Evolutionary conservation across 2,329 filamentous ascomycete genomes (phyloP).

Genomic region (Chrysoporthe cubensis): DNA sequence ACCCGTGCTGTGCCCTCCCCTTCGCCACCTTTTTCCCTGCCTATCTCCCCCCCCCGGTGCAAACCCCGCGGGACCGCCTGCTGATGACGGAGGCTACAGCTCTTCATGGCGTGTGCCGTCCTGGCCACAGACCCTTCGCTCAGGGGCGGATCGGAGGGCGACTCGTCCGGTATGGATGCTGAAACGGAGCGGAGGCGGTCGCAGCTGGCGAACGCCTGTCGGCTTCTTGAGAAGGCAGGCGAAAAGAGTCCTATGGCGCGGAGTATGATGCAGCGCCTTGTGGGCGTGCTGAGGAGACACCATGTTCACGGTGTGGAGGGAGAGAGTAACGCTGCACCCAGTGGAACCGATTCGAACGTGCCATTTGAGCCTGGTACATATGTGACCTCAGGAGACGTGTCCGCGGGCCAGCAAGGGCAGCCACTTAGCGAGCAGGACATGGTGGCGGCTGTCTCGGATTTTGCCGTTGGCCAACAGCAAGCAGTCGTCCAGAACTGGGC

Average conservation of each 20-base stretch:
- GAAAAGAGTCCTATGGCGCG: conserved; percentile 29
- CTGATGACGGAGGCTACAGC: neutral
- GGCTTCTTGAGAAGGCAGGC: conserved; percentile 27
- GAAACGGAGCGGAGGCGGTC: conserved; percentile 25
- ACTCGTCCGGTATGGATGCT: neutral
- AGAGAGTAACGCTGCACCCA: neutral
- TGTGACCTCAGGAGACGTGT: neutral
- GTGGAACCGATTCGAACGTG: neutral
- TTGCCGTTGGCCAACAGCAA: neutral
- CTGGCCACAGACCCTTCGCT: conserved; percentile 28
- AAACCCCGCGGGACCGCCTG: too few species aligned
- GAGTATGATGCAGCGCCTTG: conserved; percentile 27
- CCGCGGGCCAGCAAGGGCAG: neutral
- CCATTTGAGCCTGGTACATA: neutral
- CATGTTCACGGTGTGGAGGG: conserved; percentile 19
- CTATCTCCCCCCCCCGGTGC: neutral
- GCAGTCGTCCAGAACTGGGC: conserved; percentile 2
- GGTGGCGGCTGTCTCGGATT: neutral
- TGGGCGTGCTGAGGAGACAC: conserved; percentile 25
- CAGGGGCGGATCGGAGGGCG: neutral
- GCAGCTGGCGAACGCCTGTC: conserved; percentile 29
- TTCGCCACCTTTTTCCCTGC: neutral
- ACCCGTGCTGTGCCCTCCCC: neutral
- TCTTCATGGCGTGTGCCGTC: conserved; percentile 29
- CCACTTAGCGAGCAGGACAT: neutral